Percentiles rank a stretch among this genome's conserved stretches.
phyloP scores from a whole-genome alignment of 208 protist genomes.

The Crithidia fasciculata region DNA sequence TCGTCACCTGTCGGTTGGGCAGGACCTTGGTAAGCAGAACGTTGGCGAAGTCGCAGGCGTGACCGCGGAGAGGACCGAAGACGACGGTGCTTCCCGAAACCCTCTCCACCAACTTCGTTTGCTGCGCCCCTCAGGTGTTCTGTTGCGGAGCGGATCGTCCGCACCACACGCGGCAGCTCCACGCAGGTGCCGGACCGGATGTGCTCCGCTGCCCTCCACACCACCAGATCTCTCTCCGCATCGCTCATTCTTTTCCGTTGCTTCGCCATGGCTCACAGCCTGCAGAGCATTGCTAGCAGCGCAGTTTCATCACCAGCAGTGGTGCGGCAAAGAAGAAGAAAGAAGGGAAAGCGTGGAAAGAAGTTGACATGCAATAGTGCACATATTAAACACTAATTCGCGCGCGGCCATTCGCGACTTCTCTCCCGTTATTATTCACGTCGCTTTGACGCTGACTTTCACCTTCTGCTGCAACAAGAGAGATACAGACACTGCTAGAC shows the following conservation, averaged over 20 bases:
- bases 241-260: conserved; percentile 37
- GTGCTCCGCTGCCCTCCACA: conserved; percentile 31
- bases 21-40: conserved; percentile 61
- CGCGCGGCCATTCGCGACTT: no score
- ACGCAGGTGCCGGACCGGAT: conserved; percentile 16
- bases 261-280: conserved; percentile 18
- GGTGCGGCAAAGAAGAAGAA: conserved; percentile 1
- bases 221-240: conserved; percentile 32
- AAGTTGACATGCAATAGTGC: no score
- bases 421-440: no score
- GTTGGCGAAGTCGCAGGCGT: conserved; percentile 76
- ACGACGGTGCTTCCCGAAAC: conserved; percentile 58
- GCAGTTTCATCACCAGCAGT: neutral
- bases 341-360: neutral
- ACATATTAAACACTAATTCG: no score
- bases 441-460: no score
- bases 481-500: no score
- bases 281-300: neutral
- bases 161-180: conserved; percentile 20
- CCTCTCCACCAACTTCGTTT: conserved; percentile 33
- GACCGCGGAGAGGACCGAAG: conserved; percentile 72
- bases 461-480: no score
- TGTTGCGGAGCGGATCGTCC: conserved; percentile 21
- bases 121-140: conserved; percentile 14
- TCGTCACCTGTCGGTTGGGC: conserved; percentile 22